A percentile compares a stretch with the other conserved stretches of the same genome.
Conservation (phyloP, 768 basidiomycete species). For the Gymnopilus junonius region DNA sequence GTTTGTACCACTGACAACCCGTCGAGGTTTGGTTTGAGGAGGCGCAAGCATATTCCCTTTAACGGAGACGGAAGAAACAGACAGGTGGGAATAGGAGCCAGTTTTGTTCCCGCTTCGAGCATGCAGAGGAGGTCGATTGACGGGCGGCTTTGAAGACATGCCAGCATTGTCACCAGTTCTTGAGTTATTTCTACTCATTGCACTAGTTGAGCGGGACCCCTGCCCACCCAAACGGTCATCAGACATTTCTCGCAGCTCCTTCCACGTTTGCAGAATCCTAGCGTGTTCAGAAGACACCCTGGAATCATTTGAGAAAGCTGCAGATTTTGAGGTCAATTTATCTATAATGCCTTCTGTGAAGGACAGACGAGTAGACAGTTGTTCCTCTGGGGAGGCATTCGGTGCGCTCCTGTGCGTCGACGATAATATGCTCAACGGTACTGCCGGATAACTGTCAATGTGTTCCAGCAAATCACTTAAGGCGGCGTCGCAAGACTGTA, state of each 20-base stretch:
- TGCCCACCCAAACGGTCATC: constrained; percentile 63
- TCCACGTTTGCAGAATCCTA: constrained; percentile 81
- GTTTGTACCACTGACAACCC: constrained; percentile 52
- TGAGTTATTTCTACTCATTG: constrained; percentile 61
- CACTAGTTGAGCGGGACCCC: constrained; percentile 70
- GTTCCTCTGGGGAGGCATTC: constrained; percentile 63
- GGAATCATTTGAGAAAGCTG: constrained; percentile 55
- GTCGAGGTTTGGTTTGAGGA: constrained; percentile 47
- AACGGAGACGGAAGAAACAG: constrained; percentile 35
- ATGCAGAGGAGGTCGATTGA: constrained; percentile 12
- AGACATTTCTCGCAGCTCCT: constrained; percentile 82
- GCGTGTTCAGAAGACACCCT: constrained; percentile 63
- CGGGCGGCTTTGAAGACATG: constrained; percentile 40
- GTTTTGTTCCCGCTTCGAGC: constrained; percentile 28
- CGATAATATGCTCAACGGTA: constrained; percentile 53
- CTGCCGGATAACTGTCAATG: constrained; percentile 79
- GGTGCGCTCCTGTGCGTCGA: constrained; percentile 49
- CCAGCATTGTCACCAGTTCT: constrained; percentile 59
- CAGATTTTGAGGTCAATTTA: constrained; percentile 45
- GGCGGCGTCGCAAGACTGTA: constrained; percentile 69
- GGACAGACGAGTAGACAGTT: constrained; percentile 61
- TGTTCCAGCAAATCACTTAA: constrained; percentile 87
- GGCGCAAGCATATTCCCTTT: constrained; percentile 52
- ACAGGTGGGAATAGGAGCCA: constrained; percentile 33
- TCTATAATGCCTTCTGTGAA: constrained; percentile 64